These are phyloP conservation scores for Candida cerambycidarum DNA, from an alignment of 805 yeast genomes.

Conservation along the genomic window DNA sequence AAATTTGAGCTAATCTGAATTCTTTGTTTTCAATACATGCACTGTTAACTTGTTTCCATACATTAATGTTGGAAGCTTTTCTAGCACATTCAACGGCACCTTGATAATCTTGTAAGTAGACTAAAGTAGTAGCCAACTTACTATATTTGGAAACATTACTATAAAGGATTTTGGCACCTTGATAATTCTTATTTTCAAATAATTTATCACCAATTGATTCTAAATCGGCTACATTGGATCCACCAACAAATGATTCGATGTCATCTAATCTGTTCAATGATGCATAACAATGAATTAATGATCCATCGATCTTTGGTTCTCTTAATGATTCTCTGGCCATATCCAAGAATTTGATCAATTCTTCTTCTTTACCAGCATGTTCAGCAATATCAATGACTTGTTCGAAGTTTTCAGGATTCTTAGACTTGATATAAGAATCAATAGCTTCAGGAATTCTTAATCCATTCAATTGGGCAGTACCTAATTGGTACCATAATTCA, in stretches of 20 bases:
- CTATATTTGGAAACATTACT: constrained; percentile 89
- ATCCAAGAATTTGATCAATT: constrained; percentile 76
- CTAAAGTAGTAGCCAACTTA: constrained; percentile 94
- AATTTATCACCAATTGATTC: constrained; percentile 91
- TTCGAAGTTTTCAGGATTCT: constrained; percentile 85
- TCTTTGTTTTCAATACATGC: constrained; percentile 95
- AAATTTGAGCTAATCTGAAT: constrained; percentile 95
- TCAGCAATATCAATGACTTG: constrained; percentile 92
- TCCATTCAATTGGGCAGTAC: constrained; percentile 94
- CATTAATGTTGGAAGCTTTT: constrained; percentile 89
- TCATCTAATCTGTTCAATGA: constrained; percentile 71
- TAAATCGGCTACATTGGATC: constrained; percentile 90
- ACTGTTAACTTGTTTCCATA: constrained; percentile 96
- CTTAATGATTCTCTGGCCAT: constrained; percentile 92
- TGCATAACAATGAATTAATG: constrained; percentile 85
- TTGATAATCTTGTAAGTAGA: constrained; percentile 88
- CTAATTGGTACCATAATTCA: constrained; percentile 92
- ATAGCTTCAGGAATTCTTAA: constrained; percentile 89
- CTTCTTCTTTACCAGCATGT: constrained; percentile 95
- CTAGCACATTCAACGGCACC: constrained; percentile 98
- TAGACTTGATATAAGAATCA: constrained; percentile 86
- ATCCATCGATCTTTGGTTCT: constrained; percentile 92
- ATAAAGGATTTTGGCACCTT: constrained; percentile 89
- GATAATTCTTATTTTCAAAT: constrained; percentile 75
- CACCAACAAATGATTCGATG: constrained; percentile 78